Evolutionary conservation across 306 rosid species (phyloP), one percentile per base, ranked within the genome.

Genomic region (Rosa multiflora): DNA sequence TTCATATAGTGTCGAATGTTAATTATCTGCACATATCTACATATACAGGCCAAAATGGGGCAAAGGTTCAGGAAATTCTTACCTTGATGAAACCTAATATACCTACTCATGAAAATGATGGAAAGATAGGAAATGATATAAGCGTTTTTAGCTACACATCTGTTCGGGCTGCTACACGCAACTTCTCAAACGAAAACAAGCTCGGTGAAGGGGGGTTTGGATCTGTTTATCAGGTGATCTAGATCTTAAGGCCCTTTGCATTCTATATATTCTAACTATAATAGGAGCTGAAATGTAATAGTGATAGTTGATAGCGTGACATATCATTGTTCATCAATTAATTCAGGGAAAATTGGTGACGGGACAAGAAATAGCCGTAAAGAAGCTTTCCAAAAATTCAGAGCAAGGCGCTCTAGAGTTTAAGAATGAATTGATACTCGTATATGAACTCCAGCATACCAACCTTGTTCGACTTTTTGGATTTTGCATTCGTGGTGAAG

Each of bases 281-380:
- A 2, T 68, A 21, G 37, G 67, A 61, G 7, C 35, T 58, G 14
- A 21, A 9, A 55, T 20, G 11, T 5, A 47, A 47, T 11, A 47
- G 58, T 52, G 10, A 59, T 59, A 23, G 66, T 21, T 59, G 66
- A 59, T 59, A 10, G 40, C 9, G 42, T 62, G 64, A 43, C 15
- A 43, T 10, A 4, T 42, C 47, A 2, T 52, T 62, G 13, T 15
- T 40, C 12, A 21, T 64, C 37, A 1, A 14, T 70, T 35, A 2
- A 8, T 80, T 42, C 18, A 82, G 88, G 88, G 88, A 13, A 48
- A 53, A 40, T 21, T 84, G 14, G 11, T 55, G 35, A 32, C 53
- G 12, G 77, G 73, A 1, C 73, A 55, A 68, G 80, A 84, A 76
- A 61, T 87, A n/a, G 90, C 86, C 0, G 74, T 87, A 12, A 84